These are phyloP conservation scores for Lavandula angustifolia DNA, from an alignment of 257 asterid genomes.

Conservation along the genomic window DNA sequence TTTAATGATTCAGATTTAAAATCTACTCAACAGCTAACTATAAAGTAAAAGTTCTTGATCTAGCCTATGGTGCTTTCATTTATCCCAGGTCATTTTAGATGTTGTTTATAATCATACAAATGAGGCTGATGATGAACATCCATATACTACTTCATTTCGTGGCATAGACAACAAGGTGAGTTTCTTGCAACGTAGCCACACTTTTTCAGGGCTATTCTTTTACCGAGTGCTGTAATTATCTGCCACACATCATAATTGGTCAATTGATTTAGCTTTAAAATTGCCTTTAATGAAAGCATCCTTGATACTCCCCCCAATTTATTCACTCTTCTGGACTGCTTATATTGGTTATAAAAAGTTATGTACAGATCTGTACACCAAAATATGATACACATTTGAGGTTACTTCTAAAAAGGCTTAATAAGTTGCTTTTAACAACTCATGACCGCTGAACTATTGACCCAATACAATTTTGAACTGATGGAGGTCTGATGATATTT, in stretches of 20 bases:
- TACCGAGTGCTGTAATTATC: slow-evolving; percentile 11
- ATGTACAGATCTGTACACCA: neutral
- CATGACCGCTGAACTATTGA: neutral
- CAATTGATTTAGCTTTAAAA: slow-evolving; percentile 23
- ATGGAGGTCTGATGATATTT: neutral
- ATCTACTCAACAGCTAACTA: neutral
- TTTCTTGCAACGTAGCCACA: slow-evolving; percentile 11
- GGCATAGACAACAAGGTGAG: slow-evolving; percentile 99
- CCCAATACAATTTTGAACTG: slow-evolving; percentile 22
- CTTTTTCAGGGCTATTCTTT: slow-evolving; percentile 25
- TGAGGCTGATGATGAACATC: slow-evolving; percentile 87
- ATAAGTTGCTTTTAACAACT: slow-evolving; percentile 21
- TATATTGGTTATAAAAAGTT: neutral
- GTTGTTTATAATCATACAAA: slow-evolving; percentile 97
- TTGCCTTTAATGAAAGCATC: neutral
- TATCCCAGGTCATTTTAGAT: slow-evolving; percentile 83
- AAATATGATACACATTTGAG: neutral
- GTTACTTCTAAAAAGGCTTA: slow-evolving; percentile 11
- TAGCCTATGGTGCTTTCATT: slow-evolving; percentile 30
- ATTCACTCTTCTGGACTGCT: neutral
- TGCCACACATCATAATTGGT: slow-evolving; percentile 1
- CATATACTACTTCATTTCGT: slow-evolving; percentile 93
- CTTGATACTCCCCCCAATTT: slow-evolving; percentile 13
- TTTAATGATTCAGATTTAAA: slow-evolving; percentile 27
- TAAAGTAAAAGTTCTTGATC: slow-evolving; percentile 20